Percentiles rank a stretch among this genome's conserved stretches.
These are phyloP conservation scores for Naganishia sp. DNA, from an alignment of 1,284 basidiomycete genomes.

Conservation along the genomic window DNA sequence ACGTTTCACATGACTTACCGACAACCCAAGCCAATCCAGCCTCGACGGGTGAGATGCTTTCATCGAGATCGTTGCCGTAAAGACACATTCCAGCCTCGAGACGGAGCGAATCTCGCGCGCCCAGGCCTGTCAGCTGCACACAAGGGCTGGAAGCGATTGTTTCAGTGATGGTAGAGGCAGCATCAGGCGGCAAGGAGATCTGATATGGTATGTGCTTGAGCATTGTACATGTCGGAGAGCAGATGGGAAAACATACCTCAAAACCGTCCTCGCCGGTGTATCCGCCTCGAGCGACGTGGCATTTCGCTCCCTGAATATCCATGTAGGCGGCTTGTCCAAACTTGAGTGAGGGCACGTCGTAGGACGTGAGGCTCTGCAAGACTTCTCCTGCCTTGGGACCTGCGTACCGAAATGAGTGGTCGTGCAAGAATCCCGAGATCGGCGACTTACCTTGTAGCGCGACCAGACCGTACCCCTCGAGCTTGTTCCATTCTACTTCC, in stretches of 20 bases:
- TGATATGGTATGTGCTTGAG: conserved; percentile 43
- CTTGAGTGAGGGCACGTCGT: conserved; percentile 68
- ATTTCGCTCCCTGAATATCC: conserved; percentile 67
- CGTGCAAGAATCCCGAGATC: neutral
- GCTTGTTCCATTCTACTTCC: conserved; percentile 73
- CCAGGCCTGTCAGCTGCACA: conserved; percentile 85
- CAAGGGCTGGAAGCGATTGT: conserved; percentile 64
- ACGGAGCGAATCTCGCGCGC: conserved; percentile 87
- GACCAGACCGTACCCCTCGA: conserved; percentile 84
- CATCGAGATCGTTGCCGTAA: conserved; percentile 91
- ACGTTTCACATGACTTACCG: conserved; percentile 57
- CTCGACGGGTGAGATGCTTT: conserved; percentile 81
- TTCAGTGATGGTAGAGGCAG: conserved; percentile 71
- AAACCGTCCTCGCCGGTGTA: conserved; percentile 99
- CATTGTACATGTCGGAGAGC: conserved; percentile 8
- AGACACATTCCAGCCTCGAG: conserved; percentile 98
- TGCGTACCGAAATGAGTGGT: conserved; percentile 42
- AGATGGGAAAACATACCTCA: conserved; percentile 62
- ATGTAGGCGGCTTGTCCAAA: conserved; percentile 80
- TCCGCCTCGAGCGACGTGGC: conserved; percentile 92
- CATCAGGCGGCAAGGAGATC: conserved; percentile 84
- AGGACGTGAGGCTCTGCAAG: conserved; percentile 69
- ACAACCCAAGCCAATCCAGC: conserved; percentile 92
- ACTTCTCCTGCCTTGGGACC: conserved; percentile 80
- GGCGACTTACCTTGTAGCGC: conserved; percentile 74